Conservation (phyloP, 176 grass and related monocot species). For the Musa beccarii region DNA sequence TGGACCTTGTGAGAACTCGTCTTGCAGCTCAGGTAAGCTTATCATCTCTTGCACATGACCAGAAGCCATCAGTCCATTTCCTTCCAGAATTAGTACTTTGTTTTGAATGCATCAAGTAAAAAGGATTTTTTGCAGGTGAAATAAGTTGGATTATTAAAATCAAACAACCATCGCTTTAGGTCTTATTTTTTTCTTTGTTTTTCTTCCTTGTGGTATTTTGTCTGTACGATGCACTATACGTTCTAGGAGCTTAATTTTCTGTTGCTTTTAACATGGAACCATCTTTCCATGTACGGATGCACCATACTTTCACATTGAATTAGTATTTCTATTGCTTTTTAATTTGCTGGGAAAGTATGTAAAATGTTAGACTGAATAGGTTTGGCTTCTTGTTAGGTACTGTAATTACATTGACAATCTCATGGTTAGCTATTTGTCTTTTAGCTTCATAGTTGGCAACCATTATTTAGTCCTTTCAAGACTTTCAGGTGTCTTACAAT, state of each 20-base stretch:
- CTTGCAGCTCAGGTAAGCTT: conserved; percentile 76
- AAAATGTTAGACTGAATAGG: no score
- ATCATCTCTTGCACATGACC: conserved; percentile 3
- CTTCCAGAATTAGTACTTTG: no score
- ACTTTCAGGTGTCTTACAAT: neutral
- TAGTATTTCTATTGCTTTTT: neutral
- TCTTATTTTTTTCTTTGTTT: neutral
- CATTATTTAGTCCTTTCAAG: neutral
- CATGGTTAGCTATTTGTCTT: neutral
- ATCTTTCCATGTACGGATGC: no score
- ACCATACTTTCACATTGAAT: neutral
- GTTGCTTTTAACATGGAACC: no score
- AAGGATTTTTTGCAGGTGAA: no score
- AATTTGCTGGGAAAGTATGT: no score
- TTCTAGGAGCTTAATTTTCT: neutral
- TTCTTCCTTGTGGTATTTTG: neutral
- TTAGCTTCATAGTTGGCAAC: neutral
- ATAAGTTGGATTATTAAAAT: no score
- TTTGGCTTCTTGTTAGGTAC: no score
- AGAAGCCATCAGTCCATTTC: neutral
- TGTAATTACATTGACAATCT: neutral
- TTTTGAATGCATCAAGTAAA: no score
- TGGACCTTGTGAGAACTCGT: conserved; percentile 80
- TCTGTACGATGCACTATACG: neutral
- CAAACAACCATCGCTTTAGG: no score